These are phyloP conservation scores for Actinidia polygama DNA, from an alignment of 179 eudicot genomes.

Conservation along the genomic window DNA sequence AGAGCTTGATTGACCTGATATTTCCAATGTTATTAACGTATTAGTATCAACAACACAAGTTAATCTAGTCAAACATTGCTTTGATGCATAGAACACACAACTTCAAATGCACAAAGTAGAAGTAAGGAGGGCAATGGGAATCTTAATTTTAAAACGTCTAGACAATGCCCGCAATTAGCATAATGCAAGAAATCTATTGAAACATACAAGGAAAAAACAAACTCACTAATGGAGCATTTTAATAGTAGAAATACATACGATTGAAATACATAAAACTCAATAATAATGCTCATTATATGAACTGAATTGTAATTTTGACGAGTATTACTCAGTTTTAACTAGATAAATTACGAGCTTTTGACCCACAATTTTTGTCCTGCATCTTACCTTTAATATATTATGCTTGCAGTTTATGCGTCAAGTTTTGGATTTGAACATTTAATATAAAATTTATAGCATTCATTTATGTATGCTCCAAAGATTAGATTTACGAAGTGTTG, in stretches of 20 bases:
- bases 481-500: background rate
- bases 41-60: background rate
- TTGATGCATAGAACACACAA: background rate
- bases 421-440: background rate
- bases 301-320: background rate
- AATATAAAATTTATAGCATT: background rate
- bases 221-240: background rate
- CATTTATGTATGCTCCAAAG: background rate
- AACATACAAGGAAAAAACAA: background rate
- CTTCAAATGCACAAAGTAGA: background rate
- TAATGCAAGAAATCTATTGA: background rate
- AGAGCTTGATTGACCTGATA: conserved; percentile 88
- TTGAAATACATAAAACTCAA: background rate
- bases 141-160: background rate
- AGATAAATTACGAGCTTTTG: background rate
- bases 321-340: background rate
- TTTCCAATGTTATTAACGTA: background rate
- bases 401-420: background rate
- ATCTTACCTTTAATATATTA: background rate
- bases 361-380: background rate
- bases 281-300: background rate
- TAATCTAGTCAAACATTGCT: background rate
- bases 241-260: background rate
- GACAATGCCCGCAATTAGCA: background rate
- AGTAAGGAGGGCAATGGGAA: background rate